Percentiles rank a stretch among this genome's conserved stretches.
Conservation (phyloP, 352 stramenopile genomes). For the Pythium apleroticum region DNA sequence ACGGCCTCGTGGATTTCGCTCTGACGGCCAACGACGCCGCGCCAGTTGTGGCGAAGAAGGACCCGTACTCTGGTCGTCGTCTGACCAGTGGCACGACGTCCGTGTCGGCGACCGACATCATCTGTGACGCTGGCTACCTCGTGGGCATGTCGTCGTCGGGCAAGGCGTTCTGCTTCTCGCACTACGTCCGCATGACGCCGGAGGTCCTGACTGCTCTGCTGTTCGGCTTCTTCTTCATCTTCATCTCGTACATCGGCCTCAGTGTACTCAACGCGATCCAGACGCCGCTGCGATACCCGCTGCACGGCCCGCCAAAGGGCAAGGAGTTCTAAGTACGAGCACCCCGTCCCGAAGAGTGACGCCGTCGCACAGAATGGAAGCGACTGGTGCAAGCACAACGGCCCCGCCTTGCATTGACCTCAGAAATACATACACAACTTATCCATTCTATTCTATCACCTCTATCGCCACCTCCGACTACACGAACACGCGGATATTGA, state of each 20-base stretch:
- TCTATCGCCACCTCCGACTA: constrained; percentile 7
- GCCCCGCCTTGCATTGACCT: constrained; percentile 12
- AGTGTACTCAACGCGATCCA: constrained; percentile 74
- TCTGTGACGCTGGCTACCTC: constrained; percentile 67
- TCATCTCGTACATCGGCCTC: constrained; percentile 73
- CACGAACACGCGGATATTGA: constrained; percentile 68
- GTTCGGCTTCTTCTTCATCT: constrained; percentile 80
- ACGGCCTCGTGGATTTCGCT: constrained; percentile 53
- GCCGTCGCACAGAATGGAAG: neutral
- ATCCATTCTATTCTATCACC: constrained; percentile 1
- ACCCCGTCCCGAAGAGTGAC: too few species aligned
- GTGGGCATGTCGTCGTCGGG: constrained; percentile 44
- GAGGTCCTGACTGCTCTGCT: constrained; percentile 72
- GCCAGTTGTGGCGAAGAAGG: constrained; percentile 27
- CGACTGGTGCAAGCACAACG: neutral
- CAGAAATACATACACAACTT: constrained; percentile 2
- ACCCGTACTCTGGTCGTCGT: constrained; percentile 28
- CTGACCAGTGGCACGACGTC: constrained; percentile 28
- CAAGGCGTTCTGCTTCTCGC: constrained; percentile 84
- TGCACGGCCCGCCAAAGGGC: constrained; percentile 66
- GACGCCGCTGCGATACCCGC: constrained; percentile 70
- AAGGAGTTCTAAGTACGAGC: constrained; percentile 70
- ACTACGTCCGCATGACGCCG: constrained; percentile 83
- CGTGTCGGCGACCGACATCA: constrained; percentile 28
- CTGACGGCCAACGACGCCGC: constrained; percentile 55